phyloP scores from a whole-genome alignment of 225 moss, liverwort and hornwort genomes.

The Rhytidiadelphus loreus region DNA sequence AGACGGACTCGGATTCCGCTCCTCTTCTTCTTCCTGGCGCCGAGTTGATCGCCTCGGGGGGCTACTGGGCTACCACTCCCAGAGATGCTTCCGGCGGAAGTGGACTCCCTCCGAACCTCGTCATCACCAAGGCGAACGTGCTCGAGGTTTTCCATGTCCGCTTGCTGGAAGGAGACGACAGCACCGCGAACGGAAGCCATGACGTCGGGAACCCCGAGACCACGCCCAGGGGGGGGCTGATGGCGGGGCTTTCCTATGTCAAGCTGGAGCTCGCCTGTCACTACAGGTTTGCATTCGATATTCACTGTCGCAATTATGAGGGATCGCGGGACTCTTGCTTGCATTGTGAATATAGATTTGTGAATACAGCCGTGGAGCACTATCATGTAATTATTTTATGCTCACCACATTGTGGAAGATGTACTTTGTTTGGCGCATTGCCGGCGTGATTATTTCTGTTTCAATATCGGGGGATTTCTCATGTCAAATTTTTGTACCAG shows the following conservation, averaged over 20 bases:
- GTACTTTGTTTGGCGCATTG: neutral
- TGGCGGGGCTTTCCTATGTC: slow-evolving; percentile 85
- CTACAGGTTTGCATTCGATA: slow-evolving; percentile 31
- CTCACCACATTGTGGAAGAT: neutral
- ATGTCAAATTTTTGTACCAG: neutral
- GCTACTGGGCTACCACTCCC: slow-evolving; percentile 44
- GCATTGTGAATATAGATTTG: neutral
- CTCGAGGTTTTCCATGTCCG: slow-evolving; percentile 85
- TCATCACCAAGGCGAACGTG: slow-evolving; percentile 81
- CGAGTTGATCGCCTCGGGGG: slow-evolving; percentile 36
- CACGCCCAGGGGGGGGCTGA: slow-evolving; percentile 65
- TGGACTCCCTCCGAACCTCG: slow-evolving; percentile 78
- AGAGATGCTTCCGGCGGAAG: slow-evolving; percentile 35
- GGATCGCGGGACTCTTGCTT: neutral
- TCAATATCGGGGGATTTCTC: neutral
- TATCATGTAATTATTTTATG: neutral
- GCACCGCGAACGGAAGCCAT: slow-evolving; percentile 13
- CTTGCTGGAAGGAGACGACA: slow-evolving; percentile 65
- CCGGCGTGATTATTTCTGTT: neutral
- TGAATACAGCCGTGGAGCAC: neutral
- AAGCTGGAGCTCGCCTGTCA: slow-evolving; percentile 93
- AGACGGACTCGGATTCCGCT: slow-evolving; percentile 41
- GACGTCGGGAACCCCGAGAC: slow-evolving; percentile 49
- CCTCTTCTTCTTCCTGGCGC: slow-evolving; percentile 17
- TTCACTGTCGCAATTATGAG: neutral